Percentiles rank a stretch among this genome's conserved stretches.
phyloP scores from a whole-genome alignment of 768 basidiomycete species.

The Amanita fuliginea region DNA sequence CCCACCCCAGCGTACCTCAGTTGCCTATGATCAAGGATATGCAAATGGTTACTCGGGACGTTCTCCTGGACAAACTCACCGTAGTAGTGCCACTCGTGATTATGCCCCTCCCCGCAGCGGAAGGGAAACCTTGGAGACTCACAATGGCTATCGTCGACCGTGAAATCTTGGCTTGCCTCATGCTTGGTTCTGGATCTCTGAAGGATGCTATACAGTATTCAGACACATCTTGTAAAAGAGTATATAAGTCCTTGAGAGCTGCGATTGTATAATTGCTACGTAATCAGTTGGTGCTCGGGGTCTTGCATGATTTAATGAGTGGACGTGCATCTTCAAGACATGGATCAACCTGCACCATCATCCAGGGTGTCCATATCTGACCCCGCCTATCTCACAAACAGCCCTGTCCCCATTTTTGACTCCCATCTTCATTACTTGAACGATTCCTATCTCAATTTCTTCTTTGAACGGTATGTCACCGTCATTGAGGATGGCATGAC shows the following conservation, averaged over 20 bases:
- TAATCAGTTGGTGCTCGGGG: conserved; percentile 2
- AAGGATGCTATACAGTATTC: conserved; percentile 2
- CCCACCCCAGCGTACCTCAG: conserved; percentile 41
- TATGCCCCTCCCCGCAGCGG: conserved; percentile 5
- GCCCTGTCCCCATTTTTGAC: conserved; percentile 65
- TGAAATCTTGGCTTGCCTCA: not conserved
- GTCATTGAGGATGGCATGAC: conserved; percentile 9
- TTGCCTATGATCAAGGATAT: conserved; percentile 41
- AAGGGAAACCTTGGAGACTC: conserved; percentile 8
- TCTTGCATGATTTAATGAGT: not conserved
- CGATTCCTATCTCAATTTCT: conserved; percentile 76
- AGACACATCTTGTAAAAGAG: conserved; percentile 3
- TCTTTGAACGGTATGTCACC: conserved; percentile 64
- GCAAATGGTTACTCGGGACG: conserved; percentile 38
- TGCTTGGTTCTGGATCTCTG: conserved; percentile 6
- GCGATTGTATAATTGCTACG: not conserved
- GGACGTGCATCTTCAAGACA: conserved; percentile 4
- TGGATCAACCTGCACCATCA: conserved; percentile 24
- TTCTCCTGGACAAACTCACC: conserved; percentile 14
- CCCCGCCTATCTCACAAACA: conserved; percentile 22
- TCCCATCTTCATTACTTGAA: conserved; percentile 54
- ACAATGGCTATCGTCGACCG: conserved; percentile 4
- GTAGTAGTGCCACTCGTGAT: not conserved
- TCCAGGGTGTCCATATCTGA: conserved; percentile 31
- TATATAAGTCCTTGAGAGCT: not conserved